phyloP scores from a whole-genome alignment of 352 stramenopile species.

The Phytophthora crassamura region DNA sequence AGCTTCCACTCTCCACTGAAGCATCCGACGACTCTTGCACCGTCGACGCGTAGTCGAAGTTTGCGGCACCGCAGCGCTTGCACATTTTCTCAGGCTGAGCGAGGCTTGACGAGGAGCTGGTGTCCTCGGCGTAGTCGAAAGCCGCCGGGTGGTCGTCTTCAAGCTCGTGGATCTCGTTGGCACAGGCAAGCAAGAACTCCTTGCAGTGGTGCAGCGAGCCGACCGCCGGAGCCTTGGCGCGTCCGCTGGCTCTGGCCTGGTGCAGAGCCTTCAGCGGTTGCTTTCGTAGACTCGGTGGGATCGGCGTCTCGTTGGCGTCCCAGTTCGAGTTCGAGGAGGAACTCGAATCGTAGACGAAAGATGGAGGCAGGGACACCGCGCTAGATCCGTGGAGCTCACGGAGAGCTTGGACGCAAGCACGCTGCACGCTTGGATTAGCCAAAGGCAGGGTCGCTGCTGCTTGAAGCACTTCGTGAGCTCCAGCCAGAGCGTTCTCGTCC shows the following conservation, averaged over 20 bases:
- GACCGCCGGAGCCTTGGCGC: constrained; percentile 40
- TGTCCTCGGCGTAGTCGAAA: constrained; percentile 81
- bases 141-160: constrained; percentile 62
- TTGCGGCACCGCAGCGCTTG: constrained; percentile 10
- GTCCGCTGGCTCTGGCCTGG: constrained; percentile 33
- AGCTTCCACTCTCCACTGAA: constrained; percentile 36
- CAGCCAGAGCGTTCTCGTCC: constrained; percentile 49
- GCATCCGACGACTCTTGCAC: constrained; percentile 27
- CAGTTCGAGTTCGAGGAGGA: constrained; percentile 16
- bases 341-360: constrained; percentile 20
- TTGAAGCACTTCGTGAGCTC: constrained; percentile 61
- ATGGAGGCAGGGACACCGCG: constrained; percentile 7
- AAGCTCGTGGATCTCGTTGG: constrained; percentile 84
- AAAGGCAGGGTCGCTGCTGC: constrained; percentile 49
- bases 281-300: constrained; percentile 16
- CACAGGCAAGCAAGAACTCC: constrained; percentile 74
- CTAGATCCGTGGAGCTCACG: constrained; percentile 30
- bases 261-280: constrained; percentile 7
- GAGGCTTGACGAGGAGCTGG: constrained; percentile 22
- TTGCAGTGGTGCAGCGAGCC: constrained; percentile 62
- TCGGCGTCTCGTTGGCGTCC: constrained; percentile 6
- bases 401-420: constrained; percentile 51
- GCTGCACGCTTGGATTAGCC: constrained; percentile 43
- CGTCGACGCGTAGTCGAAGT: constrained; percentile 67
- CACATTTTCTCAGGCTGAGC: constrained; percentile 11